Percentiles rank a stretch among this genome's conserved stretches.
Evolutionary conservation across 768 basidiomycete species (phyloP).

Genomic region (Coprinopsis cinerea): DNA sequence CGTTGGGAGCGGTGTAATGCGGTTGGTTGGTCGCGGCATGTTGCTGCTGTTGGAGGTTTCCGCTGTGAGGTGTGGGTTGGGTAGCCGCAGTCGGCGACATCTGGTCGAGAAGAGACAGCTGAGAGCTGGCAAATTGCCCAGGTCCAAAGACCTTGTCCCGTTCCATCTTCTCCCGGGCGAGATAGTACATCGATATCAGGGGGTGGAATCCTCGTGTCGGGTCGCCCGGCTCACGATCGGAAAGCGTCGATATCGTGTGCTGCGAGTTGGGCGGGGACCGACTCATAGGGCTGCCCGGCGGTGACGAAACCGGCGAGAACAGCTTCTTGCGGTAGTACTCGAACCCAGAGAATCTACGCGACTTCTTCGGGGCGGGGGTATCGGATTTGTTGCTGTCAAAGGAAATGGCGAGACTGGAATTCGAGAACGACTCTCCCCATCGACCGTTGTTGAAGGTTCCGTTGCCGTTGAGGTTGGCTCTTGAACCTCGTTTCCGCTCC

Average conservation of each 20-base stretch:
- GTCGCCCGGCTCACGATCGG: slow-evolving; percentile 54
- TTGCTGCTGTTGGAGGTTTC: slow-evolving; percentile 10
- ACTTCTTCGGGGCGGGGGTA: slow-evolving; percentile 47
- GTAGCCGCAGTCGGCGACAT: slow-evolving; percentile 11
- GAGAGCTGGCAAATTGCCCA: slow-evolving; percentile 90
- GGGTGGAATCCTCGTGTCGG: slow-evolving; percentile 94
- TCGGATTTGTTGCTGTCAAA: slow-evolving; percentile 48
- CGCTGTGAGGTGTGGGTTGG: slow-evolving; percentile 11
- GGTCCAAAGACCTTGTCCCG: slow-evolving; percentile 91
- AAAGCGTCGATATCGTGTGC: slow-evolving; percentile 42
- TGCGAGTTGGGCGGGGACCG: slow-evolving; percentile 59
- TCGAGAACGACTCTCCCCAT: slow-evolving; percentile 57
- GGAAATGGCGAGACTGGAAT: slow-evolving; percentile 65
- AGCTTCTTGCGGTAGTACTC: slow-evolving; percentile 92
- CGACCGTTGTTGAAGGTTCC: slow-evolving; percentile 31
- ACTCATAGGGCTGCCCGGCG: slow-evolving; percentile 33
- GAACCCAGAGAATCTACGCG: slow-evolving; percentile 89
- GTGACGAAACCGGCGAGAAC: slow-evolving; percentile 58
- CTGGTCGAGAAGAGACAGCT: slow-evolving; percentile 49
- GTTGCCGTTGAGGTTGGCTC: slow-evolving; percentile 28
- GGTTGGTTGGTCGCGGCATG: slow-evolving; percentile 17
- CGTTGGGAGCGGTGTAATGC: slow-evolving; percentile 22
- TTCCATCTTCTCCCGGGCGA: slow-evolving; percentile 93
- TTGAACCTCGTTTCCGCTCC: slow-evolving; percentile 58
- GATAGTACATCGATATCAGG: slow-evolving; percentile 92